Conservation (phyloP, 2,329 filamentous ascomycete genomes). For the Ceratocystis destructans region DNA sequence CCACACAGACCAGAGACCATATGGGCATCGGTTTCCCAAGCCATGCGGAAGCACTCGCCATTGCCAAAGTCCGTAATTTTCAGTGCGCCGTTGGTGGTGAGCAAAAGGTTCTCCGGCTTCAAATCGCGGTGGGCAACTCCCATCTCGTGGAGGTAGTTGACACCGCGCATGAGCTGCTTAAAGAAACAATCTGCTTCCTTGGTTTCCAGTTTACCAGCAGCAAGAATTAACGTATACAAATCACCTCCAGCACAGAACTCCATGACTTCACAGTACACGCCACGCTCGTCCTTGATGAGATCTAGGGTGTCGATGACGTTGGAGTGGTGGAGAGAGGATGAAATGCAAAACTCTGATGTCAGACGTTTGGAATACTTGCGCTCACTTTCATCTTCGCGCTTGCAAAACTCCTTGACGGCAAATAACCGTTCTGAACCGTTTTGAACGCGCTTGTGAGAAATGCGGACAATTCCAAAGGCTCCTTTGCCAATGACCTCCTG, state of each 20-base stretch:
- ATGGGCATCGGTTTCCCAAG: conserved; percentile 95
- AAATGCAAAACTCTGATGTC: conserved; percentile 96
- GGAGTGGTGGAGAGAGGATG: conserved; percentile 86
- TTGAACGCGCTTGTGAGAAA: conserved; percentile 88
- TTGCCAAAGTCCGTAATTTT: conserved; percentile 99
- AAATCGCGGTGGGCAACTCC: conserved; percentile 92
- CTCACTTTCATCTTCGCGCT: conserved; percentile 81
- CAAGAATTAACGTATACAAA: conserved; percentile 81
- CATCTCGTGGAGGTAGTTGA: conserved; percentile 99
- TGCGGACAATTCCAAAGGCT: conserved; percentile 92
- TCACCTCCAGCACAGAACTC: conserved; percentile 96
- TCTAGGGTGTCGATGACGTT: conserved; percentile 98
- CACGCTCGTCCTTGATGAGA: conserved; percentile 87
- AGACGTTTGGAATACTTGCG: conserved; percentile 97
- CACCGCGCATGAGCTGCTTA: conserved; percentile 97
- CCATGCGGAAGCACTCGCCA: conserved; percentile 98
- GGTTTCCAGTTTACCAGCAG: conserved; percentile 82
- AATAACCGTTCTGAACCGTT: conserved; percentile 83
- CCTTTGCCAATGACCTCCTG: conserved; percentile 93
- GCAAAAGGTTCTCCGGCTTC: conserved; percentile 89
- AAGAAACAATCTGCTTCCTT: conserved; percentile 95
- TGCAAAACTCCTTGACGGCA: conserved; percentile 95
- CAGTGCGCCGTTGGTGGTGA: conserved; percentile 81
- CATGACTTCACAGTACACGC: conserved; percentile 98
- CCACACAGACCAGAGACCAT: conserved; percentile 97